phyloP scores from a whole-genome alignment of 371 early-diverging fungal species.

The Apophysomyces trapeziformis region DNA sequence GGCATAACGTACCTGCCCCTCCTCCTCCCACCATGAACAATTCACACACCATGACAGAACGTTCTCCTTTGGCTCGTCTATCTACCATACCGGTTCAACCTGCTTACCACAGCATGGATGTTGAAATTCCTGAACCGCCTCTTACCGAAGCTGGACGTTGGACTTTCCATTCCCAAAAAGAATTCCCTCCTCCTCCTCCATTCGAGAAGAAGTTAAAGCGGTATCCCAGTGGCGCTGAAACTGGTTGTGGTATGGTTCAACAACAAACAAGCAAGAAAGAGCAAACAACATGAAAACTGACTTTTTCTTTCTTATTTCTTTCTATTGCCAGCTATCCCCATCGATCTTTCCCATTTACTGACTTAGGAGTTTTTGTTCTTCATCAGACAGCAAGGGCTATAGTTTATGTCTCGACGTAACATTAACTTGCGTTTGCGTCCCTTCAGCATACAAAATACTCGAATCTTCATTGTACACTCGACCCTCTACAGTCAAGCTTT shows the following conservation, averaged over 20 bases:
- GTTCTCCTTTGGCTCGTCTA: constrained; percentile 33
- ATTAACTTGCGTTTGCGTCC: no score
- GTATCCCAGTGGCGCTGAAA: constrained; percentile 53
- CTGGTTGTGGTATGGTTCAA: constrained; percentile 48
- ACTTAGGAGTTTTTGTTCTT: constrained; percentile 13
- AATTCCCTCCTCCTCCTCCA: constrained; percentile 52
- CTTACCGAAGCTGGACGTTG: constrained; percentile 55
- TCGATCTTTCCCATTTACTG: constrained; percentile 45
- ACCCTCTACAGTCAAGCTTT: no score
- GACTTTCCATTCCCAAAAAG: constrained; percentile 53
- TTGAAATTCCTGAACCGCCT: constrained; percentile 52
- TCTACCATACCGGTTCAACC: constrained; percentile 50
- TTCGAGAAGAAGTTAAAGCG: constrained; percentile 50
- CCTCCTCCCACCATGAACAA: constrained; percentile 18
- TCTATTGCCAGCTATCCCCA: constrained; percentile 37
- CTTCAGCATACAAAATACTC: no score
- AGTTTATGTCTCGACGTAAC: no score
- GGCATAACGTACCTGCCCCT: constrained; percentile 33
- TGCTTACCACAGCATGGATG: constrained; percentile 36
- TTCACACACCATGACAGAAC: constrained; percentile 11
- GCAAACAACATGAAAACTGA: background rate
- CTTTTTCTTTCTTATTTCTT: background rate
- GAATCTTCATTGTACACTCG: no score
- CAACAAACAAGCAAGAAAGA: no score
- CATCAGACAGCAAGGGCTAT: no score